Base-by-base conservation (phyloP, 176 grass and related monocot species). In the Zea luxurians region DNA sequence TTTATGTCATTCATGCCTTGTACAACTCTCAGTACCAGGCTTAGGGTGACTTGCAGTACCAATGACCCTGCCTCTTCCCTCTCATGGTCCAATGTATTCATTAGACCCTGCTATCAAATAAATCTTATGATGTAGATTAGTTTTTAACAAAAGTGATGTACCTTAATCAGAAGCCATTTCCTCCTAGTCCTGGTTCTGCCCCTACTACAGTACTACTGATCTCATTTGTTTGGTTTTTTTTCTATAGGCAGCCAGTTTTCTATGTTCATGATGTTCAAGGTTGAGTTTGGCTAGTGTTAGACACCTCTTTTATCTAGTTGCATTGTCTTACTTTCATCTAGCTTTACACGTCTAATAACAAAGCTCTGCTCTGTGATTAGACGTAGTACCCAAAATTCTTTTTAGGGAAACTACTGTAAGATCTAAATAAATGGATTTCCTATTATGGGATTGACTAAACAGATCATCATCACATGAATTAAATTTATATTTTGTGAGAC, bases 71-170 rank as follows among this genome's bases (percentile, higher is more conserved):
- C 65, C 40, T 45, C 9, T 4, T 16, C 65, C 40, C 65, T 9
- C 41, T 68, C 9, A 9, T 45, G 16, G 17, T 68, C 42, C 42
- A 21, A 27, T 6, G 2, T 46, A 45, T 21, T 44, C 13, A 20
- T 57, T 75, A 68, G 37, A 74, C 5, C 71, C 37, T 20, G 11
- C 17, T 74, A 76, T 34, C 4, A 41, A 75, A 61, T 75, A n/a
- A 55, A 45, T 8, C 10, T 2, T 40, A 27, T 0, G 0, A 1
- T 4, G 12, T 13, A 37, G 4, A 34, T 40, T 55, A 40, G 41
- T 68, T 40, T 50, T 55, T 5, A 55, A 73, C 35, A 8, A 73
- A 67, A 48, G 67, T 47, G 43, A 48, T 69, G 17, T 7, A 44
- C 10, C 50, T 57, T 57, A 73, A 1, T 58, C 20, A 37, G 13